Percentiles rank a stretch among this genome's conserved stretches.
These are phyloP conservation scores for Fusarium equiseti DNA, from an alignment of 2,329 filamentous ascomycete species.

Conservation along the genomic window DNA sequence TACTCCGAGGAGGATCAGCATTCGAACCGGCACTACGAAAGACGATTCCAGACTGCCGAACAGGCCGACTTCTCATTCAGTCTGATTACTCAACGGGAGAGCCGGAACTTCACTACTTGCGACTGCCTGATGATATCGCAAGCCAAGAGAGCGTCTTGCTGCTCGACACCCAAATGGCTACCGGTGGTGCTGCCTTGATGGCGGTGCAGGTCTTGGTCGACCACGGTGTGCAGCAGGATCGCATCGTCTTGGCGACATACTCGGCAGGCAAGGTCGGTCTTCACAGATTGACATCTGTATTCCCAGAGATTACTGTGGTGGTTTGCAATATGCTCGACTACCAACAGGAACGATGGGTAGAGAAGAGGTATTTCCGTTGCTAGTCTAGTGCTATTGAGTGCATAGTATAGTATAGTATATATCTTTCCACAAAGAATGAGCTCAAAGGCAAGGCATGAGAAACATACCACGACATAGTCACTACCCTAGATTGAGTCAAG, in stretches of 20 bases:
- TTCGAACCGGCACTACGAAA: constrained; percentile 90
- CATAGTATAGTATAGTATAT: constrained; percentile 27
- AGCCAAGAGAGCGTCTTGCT: constrained; percentile 85
- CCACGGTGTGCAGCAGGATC: constrained; percentile 86
- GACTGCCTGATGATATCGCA: constrained; percentile 79
- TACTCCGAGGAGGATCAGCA: constrained; percentile 88
- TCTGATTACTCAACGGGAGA: constrained; percentile 87
- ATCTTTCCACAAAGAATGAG: constrained; percentile 2
- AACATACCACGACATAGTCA: background rate
- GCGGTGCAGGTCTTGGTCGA: constrained; percentile 95
- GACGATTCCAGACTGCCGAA: constrained; percentile 92
- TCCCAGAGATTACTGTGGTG: constrained; percentile 87
- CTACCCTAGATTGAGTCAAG: constrained; percentile 3
- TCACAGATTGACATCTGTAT: constrained; percentile 88
- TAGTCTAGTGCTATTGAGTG: constrained; percentile 51
- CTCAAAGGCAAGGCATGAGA: background rate
- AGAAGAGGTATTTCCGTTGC: constrained; percentile 91
- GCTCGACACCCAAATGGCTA: constrained; percentile 94
- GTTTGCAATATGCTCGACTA: constrained; percentile 85
- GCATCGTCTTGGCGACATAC: constrained; percentile 93
- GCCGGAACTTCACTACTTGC: constrained; percentile 91
- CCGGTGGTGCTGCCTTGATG: constrained; percentile 88
- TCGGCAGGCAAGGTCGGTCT: constrained; percentile 87
- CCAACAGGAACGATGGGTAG: constrained; percentile 88
- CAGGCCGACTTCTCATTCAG: constrained; percentile 90